Evolutionary conservation across 305 asterid genomes (phyloP), one percentile per base, ranked within the genome.

Genomic region (Fraxinus sp.): DNA sequence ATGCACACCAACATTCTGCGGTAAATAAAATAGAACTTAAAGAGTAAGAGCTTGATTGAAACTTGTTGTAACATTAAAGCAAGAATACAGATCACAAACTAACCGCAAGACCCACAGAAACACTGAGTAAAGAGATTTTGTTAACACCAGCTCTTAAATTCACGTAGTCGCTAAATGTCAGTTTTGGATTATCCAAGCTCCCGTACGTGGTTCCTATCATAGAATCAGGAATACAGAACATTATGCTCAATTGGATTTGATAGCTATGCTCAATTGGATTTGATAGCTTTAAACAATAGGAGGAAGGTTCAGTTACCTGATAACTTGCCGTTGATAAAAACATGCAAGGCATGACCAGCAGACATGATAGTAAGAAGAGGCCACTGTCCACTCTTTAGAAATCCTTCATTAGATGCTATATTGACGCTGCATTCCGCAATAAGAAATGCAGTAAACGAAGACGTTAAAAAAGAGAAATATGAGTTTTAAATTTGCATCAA

Each of bases 331-430:
- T 95, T 93, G 87, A 93, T 32, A 57, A 92, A 95, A 77, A 95
- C 97, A 76, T 92, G 97, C 93, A 95, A 84, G 85, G 94, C 92
- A 80, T 95, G 98, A 70, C 99, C 98, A 9, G 99, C 97, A 35
- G 98, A 95, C 97, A 92, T 85, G 14, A 94, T 94, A 3, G 93
- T 89, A 86, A 95, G 93, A 81, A 79, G 77, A 5, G 97, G 95
- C 86, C 84, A 76, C 68, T 88, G 79, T 41, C 98, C 94, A 9
- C 73, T 86, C 91, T 90, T 90, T 14, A 95, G 82, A 84, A 93
- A 94, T 82, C 89, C 93, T 83, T 95, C 99, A 72, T 87, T n/a
- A 3, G 98, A 79, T 68, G 89, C 92, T 88, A 95, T 87, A 74
- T 92, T 88, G 33, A 94, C 91, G 30, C 99, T 94, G 93, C 70